These are phyloP conservation scores for Xylariaceae sp. DNA, from an alignment of 2,329 filamentous ascomycete genomes.

Conservation along the genomic window DNA sequence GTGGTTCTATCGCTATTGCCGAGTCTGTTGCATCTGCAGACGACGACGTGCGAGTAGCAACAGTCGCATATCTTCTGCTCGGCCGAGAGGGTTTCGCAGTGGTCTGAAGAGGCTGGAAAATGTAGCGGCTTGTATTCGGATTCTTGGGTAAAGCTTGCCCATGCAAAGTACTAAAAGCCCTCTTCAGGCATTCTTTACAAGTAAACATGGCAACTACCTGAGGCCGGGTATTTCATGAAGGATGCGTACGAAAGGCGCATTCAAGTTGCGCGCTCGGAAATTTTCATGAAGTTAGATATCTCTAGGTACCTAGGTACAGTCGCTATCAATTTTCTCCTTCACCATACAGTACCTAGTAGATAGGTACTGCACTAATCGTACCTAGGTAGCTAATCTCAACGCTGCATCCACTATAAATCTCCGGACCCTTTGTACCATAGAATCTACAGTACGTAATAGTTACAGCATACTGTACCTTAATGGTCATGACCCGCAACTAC, in stretches of 20 bases:
- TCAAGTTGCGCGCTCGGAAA: slow-evolving; percentile 7
- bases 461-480: too few relatives aligned
- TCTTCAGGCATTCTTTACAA: slow-evolving; percentile 47
- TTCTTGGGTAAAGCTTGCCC: slow-evolving; percentile 26
- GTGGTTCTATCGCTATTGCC: background rate
- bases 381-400: too few relatives aligned
- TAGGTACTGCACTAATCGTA: background rate
- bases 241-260: slow-evolving; percentile 15
- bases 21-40: slow-evolving; percentile 1
- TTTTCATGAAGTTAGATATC: background rate
- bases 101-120: slow-evolving; percentile 13
- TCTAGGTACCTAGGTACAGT: background rate
- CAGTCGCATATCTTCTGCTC: slow-evolving; percentile 32
- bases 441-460: too few relatives aligned
- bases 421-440: background rate
- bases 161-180: slow-evolving; percentile 31
- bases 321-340: background rate
- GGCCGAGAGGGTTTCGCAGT: slow-evolving; percentile 15
- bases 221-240: slow-evolving; percentile 1
- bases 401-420: too few relatives aligned
- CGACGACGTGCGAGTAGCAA: background rate
- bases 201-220: slow-evolving; percentile 45
- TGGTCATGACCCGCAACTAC: too few relatives aligned
- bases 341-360: background rate
- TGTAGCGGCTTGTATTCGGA: slow-evolving; percentile 8